Base-by-base conservation (phyloP, 139 green algal species). In the Coccomyxa sp. region DNA sequence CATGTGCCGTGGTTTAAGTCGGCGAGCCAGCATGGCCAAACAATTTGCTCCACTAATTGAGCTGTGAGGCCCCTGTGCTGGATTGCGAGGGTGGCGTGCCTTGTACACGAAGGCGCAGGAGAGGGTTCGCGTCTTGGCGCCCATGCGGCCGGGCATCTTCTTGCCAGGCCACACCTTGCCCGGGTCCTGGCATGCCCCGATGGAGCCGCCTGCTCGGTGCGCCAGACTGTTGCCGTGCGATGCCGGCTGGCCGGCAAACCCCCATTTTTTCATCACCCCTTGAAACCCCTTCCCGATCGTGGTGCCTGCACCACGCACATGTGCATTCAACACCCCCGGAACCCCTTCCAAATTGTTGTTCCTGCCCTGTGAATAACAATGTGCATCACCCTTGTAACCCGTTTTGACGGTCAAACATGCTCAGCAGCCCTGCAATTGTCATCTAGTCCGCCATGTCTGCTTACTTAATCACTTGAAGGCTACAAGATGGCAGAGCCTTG, bases 111-210 rank as follows among this genome's bases (percentile, higher is more conserved):
- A 91, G 67, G 77, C 85, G 85, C 94, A 93, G 45, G 92, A 91
- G 58, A 97, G 91, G 0, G 94, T 98, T 25, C 93, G 83, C 27
- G 80, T 87, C 79, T 95, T 89, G 30, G 88, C 86, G 71, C 97
- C 97, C 95, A 99, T 97, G 58, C 92, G 91, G 13, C 97, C 97
- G 0, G 97, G 87, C 95, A 99, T 98, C 89, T 98, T 98, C 89
- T 99, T 99, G 80, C 95, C 96, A 87, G 98, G 98, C 90, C 95
- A 99, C 63, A 98, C 92, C 81, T 91, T 95, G 45, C 95, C 95
- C 0, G 95, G 94, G 88, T 96, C 93, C 77, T 94, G 90, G 85
- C 82, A 86, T 14, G 60, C 80, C 13, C 84, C 84, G 32, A 81
- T 86, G 32, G 38, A 60, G 25, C 82, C 82, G 58, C 77, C 60